Conservation (phyloP, 768 basidiomycete genomes). For the Omphalotus guepiniiformis region DNA sequence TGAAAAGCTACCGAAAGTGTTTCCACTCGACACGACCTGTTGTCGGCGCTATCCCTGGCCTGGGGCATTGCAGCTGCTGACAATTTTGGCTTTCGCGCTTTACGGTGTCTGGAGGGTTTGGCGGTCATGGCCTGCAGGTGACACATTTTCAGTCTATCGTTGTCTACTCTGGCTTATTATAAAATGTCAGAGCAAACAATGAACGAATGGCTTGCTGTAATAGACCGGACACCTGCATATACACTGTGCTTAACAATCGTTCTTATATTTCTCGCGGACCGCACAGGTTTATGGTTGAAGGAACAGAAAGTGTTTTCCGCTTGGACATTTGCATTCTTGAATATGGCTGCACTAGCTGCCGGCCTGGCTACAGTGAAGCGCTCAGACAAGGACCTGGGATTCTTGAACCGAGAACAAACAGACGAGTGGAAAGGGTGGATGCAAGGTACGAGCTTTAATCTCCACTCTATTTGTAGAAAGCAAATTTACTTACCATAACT, state of each 20-base stretch:
- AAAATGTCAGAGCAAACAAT: background rate
- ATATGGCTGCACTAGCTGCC: conserved; percentile 42
- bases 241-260: conserved; percentile 63
- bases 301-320: conserved; percentile 82
- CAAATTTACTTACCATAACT: conserved; percentile 9
- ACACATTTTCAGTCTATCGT: background rate
- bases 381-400: conserved; percentile 79
- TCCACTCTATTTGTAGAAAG: no score
- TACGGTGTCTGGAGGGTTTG: conserved; percentile 48
- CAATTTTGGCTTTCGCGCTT: conserved; percentile 43
- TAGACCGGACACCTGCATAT: conserved; percentile 42
- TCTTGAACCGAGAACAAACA: conserved; percentile 88
- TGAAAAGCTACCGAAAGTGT: conserved; percentile 53
- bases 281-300: conserved; percentile 85
- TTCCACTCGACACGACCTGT: conserved; percentile 73
- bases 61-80: conserved; percentile 47
- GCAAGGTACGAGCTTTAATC: conserved; percentile 60
- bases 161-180: background rate
- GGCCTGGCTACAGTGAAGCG: conserved; percentile 67
- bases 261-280: conserved; percentile 76
- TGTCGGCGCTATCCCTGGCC: conserved; percentile 76
- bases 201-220: background rate
- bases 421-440: conserved; percentile 99
- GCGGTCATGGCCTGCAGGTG: conserved; percentile 20
- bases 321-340: conserved; percentile 63